A percentile compares a stretch with the other conserved stretches of the same genome.
Evolutionary conservation across 2,329 filamentous ascomycete species (phyloP).

Genomic region (Fusarium camptoceras): DNA sequence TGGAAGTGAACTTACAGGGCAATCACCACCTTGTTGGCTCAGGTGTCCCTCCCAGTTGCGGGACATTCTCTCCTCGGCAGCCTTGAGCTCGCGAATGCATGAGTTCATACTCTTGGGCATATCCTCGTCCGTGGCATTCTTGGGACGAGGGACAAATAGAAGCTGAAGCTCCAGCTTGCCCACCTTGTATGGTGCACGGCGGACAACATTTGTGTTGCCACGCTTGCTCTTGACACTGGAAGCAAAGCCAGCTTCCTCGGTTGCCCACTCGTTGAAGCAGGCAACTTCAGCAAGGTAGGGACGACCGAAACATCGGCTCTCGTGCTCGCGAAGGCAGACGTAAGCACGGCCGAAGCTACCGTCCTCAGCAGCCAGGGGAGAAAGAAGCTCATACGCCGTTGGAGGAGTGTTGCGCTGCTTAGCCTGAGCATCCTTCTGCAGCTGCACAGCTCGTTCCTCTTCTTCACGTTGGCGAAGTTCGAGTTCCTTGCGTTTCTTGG

Average conservation of each 20-base stretch:
- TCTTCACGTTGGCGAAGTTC: conserved; percentile 87
- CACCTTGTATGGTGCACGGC: conserved; percentile 94
- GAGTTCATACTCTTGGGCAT: conserved; percentile 99
- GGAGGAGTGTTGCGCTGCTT: conserved; percentile 72
- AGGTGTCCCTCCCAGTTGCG: conserved; percentile 88
- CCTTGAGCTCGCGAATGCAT: conserved; percentile 91
- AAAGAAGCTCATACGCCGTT: conserved; percentile 86
- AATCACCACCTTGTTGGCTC: conserved; percentile 97
- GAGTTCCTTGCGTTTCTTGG: conserved; percentile 95
- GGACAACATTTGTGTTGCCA: conserved; percentile 74
- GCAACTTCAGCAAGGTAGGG: conserved; percentile 89
- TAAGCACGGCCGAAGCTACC: conserved; percentile 96
- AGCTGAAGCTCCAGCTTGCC: conserved; percentile 95
- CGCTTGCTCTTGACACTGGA: conserved; percentile 97
- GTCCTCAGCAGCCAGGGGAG: conserved; percentile 87
- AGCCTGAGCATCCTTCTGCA: conserved; percentile 72
- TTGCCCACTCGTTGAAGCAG: conserved; percentile 99
- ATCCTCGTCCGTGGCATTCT: conserved; percentile 87
- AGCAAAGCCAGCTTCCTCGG: conserved; percentile 80
- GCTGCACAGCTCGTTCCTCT: conserved; percentile 75
- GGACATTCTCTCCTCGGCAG: conserved; percentile 83
- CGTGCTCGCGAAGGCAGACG: conserved; percentile 92
- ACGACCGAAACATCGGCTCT: conserved; percentile 86
- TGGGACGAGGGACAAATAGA: conserved; percentile 92
- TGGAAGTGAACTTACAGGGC: conserved; percentile 76